A percentile compares a stretch with the other conserved stretches of the same genome.
Evolutionary conservation across 768 basidiomycete genomes (phyloP).

Genomic region (Kwoniella pini): DNA sequence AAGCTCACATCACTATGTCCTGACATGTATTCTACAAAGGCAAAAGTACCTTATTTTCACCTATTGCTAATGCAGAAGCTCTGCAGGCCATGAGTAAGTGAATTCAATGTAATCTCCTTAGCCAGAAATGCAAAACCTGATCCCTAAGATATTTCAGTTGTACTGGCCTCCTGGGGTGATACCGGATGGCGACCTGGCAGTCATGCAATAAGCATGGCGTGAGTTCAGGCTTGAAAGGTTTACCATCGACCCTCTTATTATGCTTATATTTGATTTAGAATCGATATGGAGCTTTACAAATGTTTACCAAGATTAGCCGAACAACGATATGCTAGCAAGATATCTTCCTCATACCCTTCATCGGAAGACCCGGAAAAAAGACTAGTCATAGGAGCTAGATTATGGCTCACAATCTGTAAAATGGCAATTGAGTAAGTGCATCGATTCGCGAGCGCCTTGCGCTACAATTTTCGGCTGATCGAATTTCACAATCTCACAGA

Average conservation of each 20-base stretch:
- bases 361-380: neutral
- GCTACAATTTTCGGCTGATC: too few relatives aligned
- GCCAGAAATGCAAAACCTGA: too few relatives aligned
- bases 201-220: slow-evolving; percentile 29
- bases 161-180: slow-evolving; percentile 27
- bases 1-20: neutral
- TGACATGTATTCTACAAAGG: neutral
- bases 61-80: slow-evolving; percentile 18
- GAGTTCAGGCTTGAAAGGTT: slow-evolving; percentile 4
- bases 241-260: too few relatives aligned
- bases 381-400: slow-evolving; percentile 19
- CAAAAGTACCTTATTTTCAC: slow-evolving; percentile 16
- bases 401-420: slow-evolving; percentile 18
- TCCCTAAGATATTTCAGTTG: too few relatives aligned
- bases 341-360: too few relatives aligned
- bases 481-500: neutral
- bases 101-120: neutral
- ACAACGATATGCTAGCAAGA: neutral
- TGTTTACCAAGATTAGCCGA: slow-evolving; percentile 20
- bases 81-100: slow-evolving; percentile 26
- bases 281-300: slow-evolving; percentile 24
- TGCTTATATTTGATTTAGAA: too few relatives aligned
- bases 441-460: too few relatives aligned
- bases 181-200: slow-evolving; percentile 23
- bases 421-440: slow-evolving; percentile 24